Percentiles rank a stretch among this genome's conserved stretches.
These are phyloP conservation scores for Phytophthora parvispora DNA, from an alignment of 352 stramenopile species.

Conservation along the genomic window DNA sequence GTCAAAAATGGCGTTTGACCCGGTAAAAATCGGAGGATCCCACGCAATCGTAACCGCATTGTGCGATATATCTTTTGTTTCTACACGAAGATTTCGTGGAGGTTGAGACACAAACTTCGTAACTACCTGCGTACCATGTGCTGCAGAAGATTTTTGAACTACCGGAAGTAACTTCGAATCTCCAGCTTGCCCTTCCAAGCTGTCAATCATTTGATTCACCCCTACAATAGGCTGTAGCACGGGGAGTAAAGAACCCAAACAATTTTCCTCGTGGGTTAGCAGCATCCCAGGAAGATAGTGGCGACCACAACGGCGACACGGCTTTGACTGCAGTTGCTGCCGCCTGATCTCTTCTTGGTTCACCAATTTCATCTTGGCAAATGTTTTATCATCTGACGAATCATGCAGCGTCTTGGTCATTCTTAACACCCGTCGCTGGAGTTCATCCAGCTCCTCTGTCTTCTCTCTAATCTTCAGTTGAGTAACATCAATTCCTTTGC, in stretches of 20 bases:
- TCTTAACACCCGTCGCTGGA: constrained; percentile 57
- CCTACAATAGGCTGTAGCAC: constrained; percentile 7
- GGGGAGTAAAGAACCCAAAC: constrained; percentile 4
- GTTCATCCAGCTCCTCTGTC: constrained; percentile 49
- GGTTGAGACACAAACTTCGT: constrained; percentile 70
- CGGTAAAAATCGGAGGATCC: constrained; percentile 81
- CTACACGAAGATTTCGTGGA: constrained; percentile 65
- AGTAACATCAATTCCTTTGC: constrained; percentile 42
- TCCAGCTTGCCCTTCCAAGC: constrained; percentile 6
- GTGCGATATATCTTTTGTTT: constrained; percentile 41
- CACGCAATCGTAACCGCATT: constrained; percentile 58
- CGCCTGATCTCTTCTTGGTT: constrained; percentile 50
- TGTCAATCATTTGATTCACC: constrained; percentile 38
- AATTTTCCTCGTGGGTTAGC: constrained; percentile 40
- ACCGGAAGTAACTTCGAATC: constrained; percentile 1
- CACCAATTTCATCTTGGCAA: constrained; percentile 51
- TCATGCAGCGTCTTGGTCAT: constrained; percentile 56
- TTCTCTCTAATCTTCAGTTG: constrained; percentile 63
- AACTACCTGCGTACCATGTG: neutral
- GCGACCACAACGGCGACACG: constrained; percentile 45
- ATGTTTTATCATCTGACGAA: constrained; percentile 45
- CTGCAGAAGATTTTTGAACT: neutral
- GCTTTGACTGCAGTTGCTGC: constrained; percentile 28
- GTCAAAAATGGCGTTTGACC: constrained; percentile 70
- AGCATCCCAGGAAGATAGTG: constrained; percentile 46